Evolutionary conservation across 176 grass and related monocot species (phyloP).

Genomic region (Tuctoria greenei): DNA sequence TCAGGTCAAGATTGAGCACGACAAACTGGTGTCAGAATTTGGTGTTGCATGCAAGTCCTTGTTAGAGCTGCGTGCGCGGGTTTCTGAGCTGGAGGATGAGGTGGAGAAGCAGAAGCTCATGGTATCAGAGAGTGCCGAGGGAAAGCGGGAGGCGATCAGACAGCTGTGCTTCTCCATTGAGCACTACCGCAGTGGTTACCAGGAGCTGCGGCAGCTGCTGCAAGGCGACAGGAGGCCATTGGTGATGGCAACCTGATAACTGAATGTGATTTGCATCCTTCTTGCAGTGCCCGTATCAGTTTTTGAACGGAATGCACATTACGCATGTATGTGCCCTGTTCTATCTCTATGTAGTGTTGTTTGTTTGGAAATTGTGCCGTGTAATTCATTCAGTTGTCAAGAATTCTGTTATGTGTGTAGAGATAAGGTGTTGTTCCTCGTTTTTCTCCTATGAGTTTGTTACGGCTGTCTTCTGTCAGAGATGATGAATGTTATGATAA

Average conservation of each 20-base stretch:
- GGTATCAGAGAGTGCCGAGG: slow-evolving; percentile 71
- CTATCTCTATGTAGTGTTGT: neutral
- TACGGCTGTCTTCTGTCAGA: slow-evolving; percentile 18
- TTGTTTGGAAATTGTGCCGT: slow-evolving; percentile 9
- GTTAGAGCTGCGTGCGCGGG: slow-evolving; percentile 26
- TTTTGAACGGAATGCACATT: neutral
- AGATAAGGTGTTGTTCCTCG: neutral
- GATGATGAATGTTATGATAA: slow-evolving; percentile 5
- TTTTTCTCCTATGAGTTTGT: neutral
- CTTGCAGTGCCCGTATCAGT: slow-evolving; percentile 7
- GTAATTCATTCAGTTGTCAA: slow-evolving; percentile 3
- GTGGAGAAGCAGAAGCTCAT: slow-evolving; percentile 60
- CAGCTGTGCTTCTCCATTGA: slow-evolving; percentile 92
- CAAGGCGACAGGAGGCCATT: slow-evolving; percentile 61
- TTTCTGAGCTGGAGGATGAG: slow-evolving; percentile 68
- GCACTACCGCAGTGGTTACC: slow-evolving; percentile 76
- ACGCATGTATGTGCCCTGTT: neutral
- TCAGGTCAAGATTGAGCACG: slow-evolving; percentile 60
- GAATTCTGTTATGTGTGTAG: slow-evolving; percentile 9
- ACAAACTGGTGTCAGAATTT: slow-evolving; percentile 51
- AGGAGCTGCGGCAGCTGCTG: slow-evolving; percentile 64
- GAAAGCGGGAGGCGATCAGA: slow-evolving; percentile 89
- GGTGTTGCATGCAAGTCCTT: slow-evolving; percentile 9
- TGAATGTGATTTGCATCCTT: slow-evolving; percentile 13
- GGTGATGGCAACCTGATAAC: slow-evolving; percentile 53